Base-by-base conservation (phyloP, 1,139 yeast genomes). In the Sugiyamaella novakii region DNA sequence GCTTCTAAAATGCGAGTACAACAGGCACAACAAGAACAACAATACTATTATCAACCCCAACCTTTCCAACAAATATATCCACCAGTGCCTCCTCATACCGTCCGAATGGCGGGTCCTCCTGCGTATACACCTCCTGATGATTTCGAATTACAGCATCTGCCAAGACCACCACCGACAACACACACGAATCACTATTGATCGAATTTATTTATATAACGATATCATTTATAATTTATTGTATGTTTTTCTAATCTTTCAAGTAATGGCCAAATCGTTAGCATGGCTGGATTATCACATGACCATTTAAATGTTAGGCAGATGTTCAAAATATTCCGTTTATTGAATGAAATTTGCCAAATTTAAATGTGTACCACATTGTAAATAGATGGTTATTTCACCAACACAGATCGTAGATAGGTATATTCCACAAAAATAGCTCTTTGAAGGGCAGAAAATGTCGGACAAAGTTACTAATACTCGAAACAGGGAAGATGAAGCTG, bases 121-220 rank as follows among this genome's bases (percentile, higher is more conserved):
- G 45, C 38, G 1, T 21, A 25, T 17, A 22, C 37, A 2, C 33
- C 37, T 5, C 22, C 45, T 8, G 36, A 41, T 29, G 33, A 22
- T 15, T n/a, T 24, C 21, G 43, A 38, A 24, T 12, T 38, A 18
- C 31, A 28, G 7, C 10, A 38, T 17, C 10, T 18, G n/a, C 40
- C 39, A n/a, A 38, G 33, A 11, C 46, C 46, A 3, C 46, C 46
- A n/a, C 43, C 43, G 28, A 39, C 35, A 17, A 39, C 21, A 17
- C 34, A 10, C 19, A 29, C 43, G 8, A 39, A 38, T 11, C 36
- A 39, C 21, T 39, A 39, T 29, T 39, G 14, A 21, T 27, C 19
- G 12, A 38, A 27, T n/a, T 18, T 18, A 34, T 29, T 11, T 19
- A 18, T 30, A 12, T 39, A 21, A n/a, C 29, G 28, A 39, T 25